phyloP scores from a whole-genome alignment of 192 early-diverging fungal genomes.

The Umbelopsis sp. region DNA sequence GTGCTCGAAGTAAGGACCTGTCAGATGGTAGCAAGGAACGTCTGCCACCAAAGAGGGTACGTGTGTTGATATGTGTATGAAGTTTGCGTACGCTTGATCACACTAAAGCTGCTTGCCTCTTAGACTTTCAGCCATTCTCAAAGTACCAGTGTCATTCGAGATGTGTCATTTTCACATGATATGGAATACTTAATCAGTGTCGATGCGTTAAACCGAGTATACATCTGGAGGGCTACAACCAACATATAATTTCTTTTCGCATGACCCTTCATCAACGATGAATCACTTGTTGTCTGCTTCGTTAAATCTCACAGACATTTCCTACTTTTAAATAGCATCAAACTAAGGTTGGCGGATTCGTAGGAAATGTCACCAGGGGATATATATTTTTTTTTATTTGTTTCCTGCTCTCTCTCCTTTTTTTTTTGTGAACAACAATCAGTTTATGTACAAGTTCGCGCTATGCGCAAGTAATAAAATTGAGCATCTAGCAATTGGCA shows the following conservation, averaged over 20 bases:
- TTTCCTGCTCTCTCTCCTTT: no score
- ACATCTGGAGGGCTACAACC: not conserved
- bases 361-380: no score
- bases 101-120: not conserved
- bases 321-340: no score
- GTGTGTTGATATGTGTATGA: not conserved
- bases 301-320: not conserved
- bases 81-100: not conserved
- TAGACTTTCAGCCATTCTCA: slow-evolving; percentile 9
- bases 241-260: not conserved
- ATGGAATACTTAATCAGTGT: not conserved
- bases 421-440: no score
- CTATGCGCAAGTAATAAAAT: no score
- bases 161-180: not conserved
- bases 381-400: no score
- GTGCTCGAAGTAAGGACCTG: slow-evolving; percentile 18
- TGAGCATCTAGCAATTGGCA: not conserved
- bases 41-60: slow-evolving; percentile 25
- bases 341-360: no score
- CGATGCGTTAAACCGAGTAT: not conserved
- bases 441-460: no score
- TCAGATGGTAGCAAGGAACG: slow-evolving; percentile 25
- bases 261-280: not conserved
- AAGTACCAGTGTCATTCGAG: not conserved
- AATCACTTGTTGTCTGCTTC: not conserved